Percentiles rank a stretch among this genome's conserved stretches.
Evolutionary conservation across 139 green algal genomes (phyloP).

Genomic region (Chlorella sp.): DNA sequence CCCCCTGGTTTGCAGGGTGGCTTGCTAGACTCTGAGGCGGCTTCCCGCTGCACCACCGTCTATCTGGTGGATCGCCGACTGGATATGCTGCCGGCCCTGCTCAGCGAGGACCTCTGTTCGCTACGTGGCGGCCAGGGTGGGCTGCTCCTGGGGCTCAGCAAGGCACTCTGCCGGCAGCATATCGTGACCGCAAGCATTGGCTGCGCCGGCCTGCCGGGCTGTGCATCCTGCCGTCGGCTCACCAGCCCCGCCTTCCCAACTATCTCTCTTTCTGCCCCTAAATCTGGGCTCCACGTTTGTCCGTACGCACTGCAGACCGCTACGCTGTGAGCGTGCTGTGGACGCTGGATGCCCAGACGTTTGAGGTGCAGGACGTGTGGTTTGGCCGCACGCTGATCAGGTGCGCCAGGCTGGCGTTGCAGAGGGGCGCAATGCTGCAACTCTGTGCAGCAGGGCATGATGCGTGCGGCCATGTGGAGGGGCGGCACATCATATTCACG

Average conservation of each 20-base stretch:
- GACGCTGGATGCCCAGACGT: slow-evolving; percentile 77
- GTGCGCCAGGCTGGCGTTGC: neutral
- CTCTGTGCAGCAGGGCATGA: too few species aligned
- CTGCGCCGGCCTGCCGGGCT: too few species aligned
- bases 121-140: slow-evolving; percentile 74
- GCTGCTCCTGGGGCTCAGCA: too few species aligned
- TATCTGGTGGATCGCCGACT: slow-evolving; percentile 89
- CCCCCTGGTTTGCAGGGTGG: slow-evolving; percentile 44
- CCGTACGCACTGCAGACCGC: slow-evolving; percentile 50
- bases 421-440: too few species aligned
- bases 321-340: slow-evolving; percentile 92
- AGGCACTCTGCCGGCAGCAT: too few species aligned
- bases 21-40: slow-evolving; percentile 82
- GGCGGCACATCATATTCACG: too few species aligned
- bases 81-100: slow-evolving; percentile 91
- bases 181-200: too few species aligned
- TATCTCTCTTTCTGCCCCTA: neutral
- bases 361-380: slow-evolving; percentile 67
- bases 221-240: too few species aligned
- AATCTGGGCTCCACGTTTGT: too few species aligned
- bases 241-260: neutral
- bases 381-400: slow-evolving; percentile 35
- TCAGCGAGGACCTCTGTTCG: slow-evolving; percentile 92
- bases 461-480: too few species aligned
- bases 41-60: slow-evolving; percentile 68